These are phyloP conservation scores for Peronospora tabacina DNA, from an alignment of 352 stramenopile species.

Conservation along the genomic window DNA sequence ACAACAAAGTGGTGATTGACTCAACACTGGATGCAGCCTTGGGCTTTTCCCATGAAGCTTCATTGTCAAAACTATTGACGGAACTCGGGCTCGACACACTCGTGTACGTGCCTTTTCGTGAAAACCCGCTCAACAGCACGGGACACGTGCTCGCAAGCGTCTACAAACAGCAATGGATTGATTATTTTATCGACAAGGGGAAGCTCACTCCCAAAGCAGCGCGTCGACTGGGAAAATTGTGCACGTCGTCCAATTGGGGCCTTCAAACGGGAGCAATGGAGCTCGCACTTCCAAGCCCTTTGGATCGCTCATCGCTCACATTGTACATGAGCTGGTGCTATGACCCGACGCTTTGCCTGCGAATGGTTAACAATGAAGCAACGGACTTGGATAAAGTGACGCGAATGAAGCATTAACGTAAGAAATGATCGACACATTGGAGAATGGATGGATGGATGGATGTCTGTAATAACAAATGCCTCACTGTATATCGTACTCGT, in stretches of 20 bases:
- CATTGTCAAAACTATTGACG: not conserved
- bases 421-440: no score
- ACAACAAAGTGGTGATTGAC: constrained; percentile 1
- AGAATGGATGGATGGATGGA: no score
- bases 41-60: constrained; percentile 1
- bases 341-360: constrained; percentile 13
- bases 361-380: not conserved
- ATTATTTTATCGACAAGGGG: constrained; percentile 19
- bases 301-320: constrained; percentile 9
- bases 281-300: constrained; percentile 7
- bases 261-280: constrained; percentile 15
- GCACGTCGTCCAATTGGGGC: constrained; percentile 11
- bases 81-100: constrained; percentile 12
- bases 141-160: constrained; percentile 8
- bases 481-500: no score
- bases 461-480: no score
- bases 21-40: constrained; percentile 7
- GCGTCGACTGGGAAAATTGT: constrained; percentile 1
- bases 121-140: constrained; percentile 12
- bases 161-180: constrained; percentile 15
- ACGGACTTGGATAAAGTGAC: not conserved
- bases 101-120: constrained; percentile 13
- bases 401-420: no score
- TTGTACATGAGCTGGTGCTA: constrained; percentile 25
- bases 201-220: not conserved